Evolutionary conservation across 345 rosid species (phyloP).

Genomic region (Euphorbia peplus): DNA sequence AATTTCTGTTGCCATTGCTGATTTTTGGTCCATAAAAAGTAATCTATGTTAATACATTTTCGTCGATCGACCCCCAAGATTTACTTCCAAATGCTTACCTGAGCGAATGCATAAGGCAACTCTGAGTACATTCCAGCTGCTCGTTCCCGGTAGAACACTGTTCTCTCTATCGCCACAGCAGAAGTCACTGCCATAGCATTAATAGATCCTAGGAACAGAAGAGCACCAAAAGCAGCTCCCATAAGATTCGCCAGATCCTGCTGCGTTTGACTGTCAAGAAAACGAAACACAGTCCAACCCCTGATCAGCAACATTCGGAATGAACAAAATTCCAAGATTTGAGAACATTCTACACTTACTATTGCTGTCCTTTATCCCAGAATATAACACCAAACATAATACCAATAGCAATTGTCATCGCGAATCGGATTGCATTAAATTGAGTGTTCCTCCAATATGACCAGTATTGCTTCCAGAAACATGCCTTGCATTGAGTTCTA

Average conservation of each 20-base stretch:
- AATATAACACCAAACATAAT: constrained; percentile 36
- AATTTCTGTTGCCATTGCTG: too few species aligned
- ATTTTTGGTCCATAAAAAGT: too few species aligned
- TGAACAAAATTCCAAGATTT: too few species aligned
- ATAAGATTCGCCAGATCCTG: constrained; percentile 36
- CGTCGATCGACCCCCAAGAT: too few species aligned
- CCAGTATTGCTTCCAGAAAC: constrained; percentile 44
- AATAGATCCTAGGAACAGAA: constrained; percentile 40
- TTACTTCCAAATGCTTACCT: too few species aligned
- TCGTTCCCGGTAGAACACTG: constrained; percentile 45
- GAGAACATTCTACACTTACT: constrained; percentile 16
- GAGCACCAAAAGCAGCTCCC: constrained; percentile 38
- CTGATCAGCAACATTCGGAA: neutral
- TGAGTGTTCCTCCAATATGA: constrained; percentile 46
- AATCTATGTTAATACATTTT: too few species aligned
- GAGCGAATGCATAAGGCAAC: constrained; percentile 45
- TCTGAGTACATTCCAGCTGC: constrained; percentile 50
- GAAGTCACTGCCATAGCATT: constrained; percentile 42
- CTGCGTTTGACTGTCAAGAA: constrained; percentile 19
- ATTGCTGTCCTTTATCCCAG: constrained; percentile 36
- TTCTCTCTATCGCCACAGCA: constrained; percentile 41
- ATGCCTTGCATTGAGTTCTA: too few species aligned
- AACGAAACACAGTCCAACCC: neutral
- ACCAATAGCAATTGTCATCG: constrained; percentile 27
- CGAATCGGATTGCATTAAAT: constrained; percentile 36